Evolutionary conservation across 257 asterid genomes (phyloP).

Genomic region (Solanum dulcamara): DNA sequence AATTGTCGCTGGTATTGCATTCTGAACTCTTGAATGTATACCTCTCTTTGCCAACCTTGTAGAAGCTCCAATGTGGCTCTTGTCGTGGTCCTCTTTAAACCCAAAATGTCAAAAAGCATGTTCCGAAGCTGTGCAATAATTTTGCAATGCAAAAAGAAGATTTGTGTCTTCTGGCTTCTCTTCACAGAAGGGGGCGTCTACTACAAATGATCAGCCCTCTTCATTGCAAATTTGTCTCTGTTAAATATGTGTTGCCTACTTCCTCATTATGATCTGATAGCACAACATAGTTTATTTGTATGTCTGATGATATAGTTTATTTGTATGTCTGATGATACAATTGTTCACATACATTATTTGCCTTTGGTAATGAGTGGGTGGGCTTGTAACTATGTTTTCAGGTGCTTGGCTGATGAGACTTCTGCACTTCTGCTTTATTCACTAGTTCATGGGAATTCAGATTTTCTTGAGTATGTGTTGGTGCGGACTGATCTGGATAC

Average conservation of each 20-base stretch:
- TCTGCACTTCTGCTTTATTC: conserved; percentile 88
- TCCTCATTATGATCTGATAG: background rate
- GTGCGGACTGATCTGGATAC: conserved; percentile 97
- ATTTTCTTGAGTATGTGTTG: conserved; percentile 86
- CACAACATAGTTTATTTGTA: background rate
- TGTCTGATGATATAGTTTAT: background rate
- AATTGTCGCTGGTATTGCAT: background rate
- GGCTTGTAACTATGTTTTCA: conserved; percentile 12
- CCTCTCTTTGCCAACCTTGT: background rate
- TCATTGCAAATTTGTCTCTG: background rate
- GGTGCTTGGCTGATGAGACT: conserved; percentile 82
- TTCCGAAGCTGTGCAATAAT: background rate
- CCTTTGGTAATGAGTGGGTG: background rate
- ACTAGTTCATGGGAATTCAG: conserved; percentile 85
- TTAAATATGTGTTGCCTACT: background rate
- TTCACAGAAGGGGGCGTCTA: background rate
- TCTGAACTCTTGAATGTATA: background rate
- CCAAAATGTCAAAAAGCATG: background rate
- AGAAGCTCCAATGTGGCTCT: background rate
- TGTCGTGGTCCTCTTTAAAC: background rate
- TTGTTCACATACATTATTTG: background rate
- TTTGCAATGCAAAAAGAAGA: background rate
- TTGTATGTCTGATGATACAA: background rate
- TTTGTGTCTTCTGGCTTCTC: background rate
- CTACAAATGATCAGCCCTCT: background rate